These are phyloP conservation scores for Dictyostelium firmibasis DNA, from an alignment of 78 protist genomes.

Conservation along the genomic window DNA sequence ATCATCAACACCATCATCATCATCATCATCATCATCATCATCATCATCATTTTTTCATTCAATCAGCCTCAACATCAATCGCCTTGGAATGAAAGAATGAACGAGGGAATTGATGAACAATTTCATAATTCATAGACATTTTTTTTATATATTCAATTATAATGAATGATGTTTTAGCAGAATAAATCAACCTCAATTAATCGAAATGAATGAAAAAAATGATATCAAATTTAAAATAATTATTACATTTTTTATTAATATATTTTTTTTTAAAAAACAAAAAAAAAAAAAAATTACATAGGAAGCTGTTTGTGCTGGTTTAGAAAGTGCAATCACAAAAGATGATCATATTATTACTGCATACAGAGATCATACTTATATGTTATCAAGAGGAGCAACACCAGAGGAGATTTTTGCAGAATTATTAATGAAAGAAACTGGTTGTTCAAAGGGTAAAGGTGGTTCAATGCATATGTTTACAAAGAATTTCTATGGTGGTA, in stretches of 20 bases:
- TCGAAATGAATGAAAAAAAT: neutral
- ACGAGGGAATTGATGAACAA: neutral
- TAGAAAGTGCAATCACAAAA: conserved; percentile 86
- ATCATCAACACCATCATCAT: neutral
- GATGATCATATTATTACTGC: conserved; percentile 94
- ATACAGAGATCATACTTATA: conserved; percentile 95
- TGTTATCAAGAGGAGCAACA: conserved; percentile 89
- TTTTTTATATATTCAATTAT: too few relatives aligned
- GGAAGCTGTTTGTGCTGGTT: conserved; percentile 95
- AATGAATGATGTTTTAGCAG: too few relatives aligned
- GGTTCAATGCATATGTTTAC: conserved; percentile 98
- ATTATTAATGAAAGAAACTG: conserved; percentile 90
- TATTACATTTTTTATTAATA: too few relatives aligned
- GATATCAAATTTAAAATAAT: neutral
- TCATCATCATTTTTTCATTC: neutral
- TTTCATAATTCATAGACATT: too few relatives aligned
- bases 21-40: neutral
- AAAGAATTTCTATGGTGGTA: conserved; percentile 96
- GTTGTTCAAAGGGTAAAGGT: conserved; percentile 96
- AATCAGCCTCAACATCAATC: neutral
- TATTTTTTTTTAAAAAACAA: too few relatives aligned
- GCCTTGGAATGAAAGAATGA: too few relatives aligned
- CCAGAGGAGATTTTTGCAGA: conserved; percentile 86
- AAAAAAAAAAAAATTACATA: conserved; percentile 18
- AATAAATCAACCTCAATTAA: neutral